A percentile compares a stretch with the other conserved stretches of the same genome.
Conservation (phyloP, 2,329 filamentous ascomycete genomes). For the Purpureocillium lavendulum region DNA sequence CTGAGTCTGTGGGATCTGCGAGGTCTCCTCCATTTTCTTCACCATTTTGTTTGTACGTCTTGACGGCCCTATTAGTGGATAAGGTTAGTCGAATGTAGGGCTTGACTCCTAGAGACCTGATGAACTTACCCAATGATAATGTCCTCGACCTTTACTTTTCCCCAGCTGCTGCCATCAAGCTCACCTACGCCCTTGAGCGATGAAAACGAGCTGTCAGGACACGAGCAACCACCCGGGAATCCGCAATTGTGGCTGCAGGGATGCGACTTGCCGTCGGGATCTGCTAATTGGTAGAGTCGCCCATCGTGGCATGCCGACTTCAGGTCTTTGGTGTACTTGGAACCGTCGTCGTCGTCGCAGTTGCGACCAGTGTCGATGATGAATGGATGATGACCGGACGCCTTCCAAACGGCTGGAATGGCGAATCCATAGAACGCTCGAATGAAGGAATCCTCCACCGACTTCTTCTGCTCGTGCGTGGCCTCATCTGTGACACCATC, state of each 20-base stretch:
- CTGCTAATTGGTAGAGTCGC: constrained; percentile 21
- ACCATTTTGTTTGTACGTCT: constrained; percentile 16
- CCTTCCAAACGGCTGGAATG: constrained; percentile 21
- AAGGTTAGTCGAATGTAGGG: too few relatives aligned
- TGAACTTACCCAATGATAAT: constrained; percentile 14
- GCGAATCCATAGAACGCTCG: constrained; percentile 20
- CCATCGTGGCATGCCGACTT: constrained; percentile 18
- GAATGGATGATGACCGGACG: constrained; percentile 17
- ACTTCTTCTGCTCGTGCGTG: too few relatives aligned
- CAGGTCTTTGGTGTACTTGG: constrained; percentile 10
- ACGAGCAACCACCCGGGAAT: too few relatives aligned
- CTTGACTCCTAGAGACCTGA: too few relatives aligned
- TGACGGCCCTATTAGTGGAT: constrained; percentile 11
- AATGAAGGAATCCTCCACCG: constrained; percentile 5
- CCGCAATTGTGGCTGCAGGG: background rate
- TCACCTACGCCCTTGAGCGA: constrained; percentile 16
- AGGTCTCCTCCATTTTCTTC: constrained; percentile 17
- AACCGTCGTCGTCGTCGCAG: constrained; percentile 12
- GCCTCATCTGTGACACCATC: constrained; percentile 5
- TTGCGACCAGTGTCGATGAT: constrained; percentile 20
- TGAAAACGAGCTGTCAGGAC: constrained; percentile 13
- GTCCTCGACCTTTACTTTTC: constrained; percentile 15
- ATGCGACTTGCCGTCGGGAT: constrained; percentile 13
- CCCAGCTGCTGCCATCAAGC: constrained; percentile 15
- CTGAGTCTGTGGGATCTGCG: constrained; percentile 8